A percentile compares a stretch with the other conserved stretches of the same genome.
phyloP scores from a whole-genome alignment of 2,329 filamentous ascomycete genomes.

The Hypomyces rosellus region DNA sequence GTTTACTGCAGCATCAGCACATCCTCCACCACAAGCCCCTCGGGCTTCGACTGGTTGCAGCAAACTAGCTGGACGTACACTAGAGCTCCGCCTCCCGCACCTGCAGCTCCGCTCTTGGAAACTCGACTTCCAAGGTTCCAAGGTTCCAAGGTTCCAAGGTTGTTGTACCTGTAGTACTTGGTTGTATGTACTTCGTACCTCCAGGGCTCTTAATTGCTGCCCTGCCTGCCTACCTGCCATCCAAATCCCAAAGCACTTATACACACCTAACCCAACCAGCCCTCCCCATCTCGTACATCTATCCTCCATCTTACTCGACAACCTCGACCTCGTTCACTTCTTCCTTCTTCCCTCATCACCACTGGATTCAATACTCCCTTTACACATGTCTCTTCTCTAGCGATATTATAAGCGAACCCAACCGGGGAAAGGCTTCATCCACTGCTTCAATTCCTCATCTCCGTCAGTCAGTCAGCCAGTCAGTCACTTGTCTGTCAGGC shows the following conservation, averaged over 20 bases:
- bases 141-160: no score
- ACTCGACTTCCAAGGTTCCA: no score
- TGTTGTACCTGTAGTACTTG: no score
- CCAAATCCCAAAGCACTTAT: no score
- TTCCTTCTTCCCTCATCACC: conserved; percentile 2
- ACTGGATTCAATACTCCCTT: not conserved
- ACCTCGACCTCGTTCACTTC: conserved; percentile 2
- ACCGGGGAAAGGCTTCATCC: no score
- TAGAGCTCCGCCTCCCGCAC: conserved; percentile 1
- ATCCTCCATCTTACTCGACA: not conserved
- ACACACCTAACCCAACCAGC: no score
- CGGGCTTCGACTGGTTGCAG: not conserved
- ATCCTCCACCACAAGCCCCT: no score
- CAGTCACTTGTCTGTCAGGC: not conserved
- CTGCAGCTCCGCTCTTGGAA: not conserved
- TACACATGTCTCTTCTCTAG: not conserved
- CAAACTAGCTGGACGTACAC: not conserved
- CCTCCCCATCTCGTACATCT: not conserved
- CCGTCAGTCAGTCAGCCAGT: not conserved
- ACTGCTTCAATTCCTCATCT: not conserved
- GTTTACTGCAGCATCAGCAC: no score
- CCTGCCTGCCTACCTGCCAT: no score
- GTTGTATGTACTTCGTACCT: no score
- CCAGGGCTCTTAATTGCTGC: no score
- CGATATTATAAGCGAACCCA: not conserved